Base-by-base conservation (phyloP, 2,329 filamentous ascomycete species). In the Raffaelea arxii region DNA sequence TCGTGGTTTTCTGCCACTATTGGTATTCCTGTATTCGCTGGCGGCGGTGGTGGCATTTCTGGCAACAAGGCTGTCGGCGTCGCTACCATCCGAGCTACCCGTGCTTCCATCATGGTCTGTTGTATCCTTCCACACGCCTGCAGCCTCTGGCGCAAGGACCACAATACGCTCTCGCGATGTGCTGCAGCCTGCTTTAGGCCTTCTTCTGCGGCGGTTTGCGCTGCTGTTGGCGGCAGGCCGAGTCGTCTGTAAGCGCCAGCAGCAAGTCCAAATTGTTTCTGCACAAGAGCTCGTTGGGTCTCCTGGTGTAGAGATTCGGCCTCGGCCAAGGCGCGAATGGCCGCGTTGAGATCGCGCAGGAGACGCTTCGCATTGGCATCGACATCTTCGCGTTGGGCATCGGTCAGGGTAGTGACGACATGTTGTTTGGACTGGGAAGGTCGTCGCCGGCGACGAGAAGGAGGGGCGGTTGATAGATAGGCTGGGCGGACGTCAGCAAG, bases 101-200 rank as follows among this genome's bases (percentile, higher is more conserved):
- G 71, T 58, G 86, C 85, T 67, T 95, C 90, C 75, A 97, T 95
- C 88, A 97, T 96, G 43, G 76, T 77, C 56, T 87, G 81, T 69
- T 97, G 91, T 52, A 84, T 80, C 56, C 79, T 75, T 37, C 85
- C 84, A 47, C 84, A 89, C 53, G 79, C 74, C 65, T 92, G 85
- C 52, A 97, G 66, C 57, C 80, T 75, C 59, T 83, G 75, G 52
- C 86, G 75, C 57, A 98, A 62, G 55, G 84, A 90, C 82, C 85
- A 91, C 11, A 97, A 67, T 40, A 98, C 80, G 52, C 83, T 83
- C 58, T 94, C 90, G 44, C 90, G 72, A 54, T 94, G 84, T 43
- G 78, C 74, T 43, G 76, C 80, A 6, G 85, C 65, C 36, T 78
- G 79, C 51, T 78, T 78, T 47, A 80, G 78, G 49, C 71, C 76